Evolutionary conservation across 805 yeast species (phyloP), one percentile per base, ranked within the genome.

Genomic region (Yarrowia deformans): DNA sequence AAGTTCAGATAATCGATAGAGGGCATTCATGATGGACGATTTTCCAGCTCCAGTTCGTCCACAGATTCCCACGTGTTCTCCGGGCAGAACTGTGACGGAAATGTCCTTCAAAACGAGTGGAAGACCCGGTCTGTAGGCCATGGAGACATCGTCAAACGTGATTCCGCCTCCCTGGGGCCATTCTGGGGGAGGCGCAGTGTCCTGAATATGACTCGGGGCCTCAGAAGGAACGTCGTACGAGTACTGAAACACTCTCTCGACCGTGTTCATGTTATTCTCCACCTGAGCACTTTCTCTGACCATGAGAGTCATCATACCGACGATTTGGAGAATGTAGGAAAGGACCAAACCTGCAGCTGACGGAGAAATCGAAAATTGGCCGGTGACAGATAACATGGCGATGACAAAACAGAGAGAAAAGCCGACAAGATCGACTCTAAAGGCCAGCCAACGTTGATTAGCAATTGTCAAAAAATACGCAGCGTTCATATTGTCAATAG

Each of bases 41-140:
- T 94, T 94, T 74, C 99, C 99, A 19, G 98, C 98, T 78, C 99
- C 99, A 0, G 99, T 94, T 79, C 98, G 88, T 34, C 99, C 99
- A 70, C 94, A 98, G 77, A 94, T 90, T 75, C 98, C 99, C 72
- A 94, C 87, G 77, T 94, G 94, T 72, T 86, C 83, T 70, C 85
- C 87, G 23, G 97, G 88, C 49, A 86, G 86, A 46, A 94, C 94
- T 46, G 85, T 84, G 79, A 94, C 93, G 60, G 79, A 7, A 69
- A 73, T 56, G 82, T 81, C 60, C 76, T 92, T 91, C 74, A 95
- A 91, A 46, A 94, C 98, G 73, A 86, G 81, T 14, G 98, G 98
- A 71, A 93, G 81, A 43, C 87, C 87, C n/a, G 95, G 92, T 16
- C 97, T 91, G 79, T 94, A 94, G 73, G 97, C 84, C 74, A 95